phyloP scores from a whole-genome alignment of 257 asterid species.

The Catharanthus roseus region DNA sequence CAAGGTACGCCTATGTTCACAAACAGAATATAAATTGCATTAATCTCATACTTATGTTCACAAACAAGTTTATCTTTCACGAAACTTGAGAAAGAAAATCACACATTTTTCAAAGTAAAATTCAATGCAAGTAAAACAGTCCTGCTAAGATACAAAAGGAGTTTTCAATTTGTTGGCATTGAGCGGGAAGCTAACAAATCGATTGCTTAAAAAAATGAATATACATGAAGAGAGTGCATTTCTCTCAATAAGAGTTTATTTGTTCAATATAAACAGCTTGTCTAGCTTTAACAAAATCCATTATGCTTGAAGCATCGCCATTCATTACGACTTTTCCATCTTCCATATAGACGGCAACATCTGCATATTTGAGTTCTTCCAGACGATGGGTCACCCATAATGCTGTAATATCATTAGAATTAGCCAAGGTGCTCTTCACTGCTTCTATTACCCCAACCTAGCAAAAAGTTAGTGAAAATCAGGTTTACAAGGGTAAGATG shows the following conservation, averaged over 20 bases:
- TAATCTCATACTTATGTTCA: too few relatives aligned
- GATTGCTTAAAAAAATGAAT: too few relatives aligned
- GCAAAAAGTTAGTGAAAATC: background rate
- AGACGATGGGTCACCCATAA: constrained; percentile 93
- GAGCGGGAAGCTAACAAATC: too few relatives aligned
- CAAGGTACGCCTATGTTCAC: too few relatives aligned
- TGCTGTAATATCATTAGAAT: constrained; percentile 65
- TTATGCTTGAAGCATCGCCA: constrained; percentile 51
- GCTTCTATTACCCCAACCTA: constrained; percentile 85
- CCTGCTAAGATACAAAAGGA: too few relatives aligned
- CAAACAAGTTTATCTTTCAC: too few relatives aligned
- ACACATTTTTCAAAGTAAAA: too few relatives aligned
- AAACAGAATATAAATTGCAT: too few relatives aligned
- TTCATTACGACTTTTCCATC: constrained; percentile 61
- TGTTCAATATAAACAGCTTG: constrained; percentile 46
- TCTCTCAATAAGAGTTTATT: constrained; percentile 18
- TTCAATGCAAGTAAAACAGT: too few relatives aligned
- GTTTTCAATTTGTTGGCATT: too few relatives aligned
- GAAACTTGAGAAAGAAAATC: too few relatives aligned
- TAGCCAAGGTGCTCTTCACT: constrained; percentile 56
- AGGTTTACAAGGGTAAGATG: background rate
- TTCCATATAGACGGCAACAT: constrained; percentile 90
- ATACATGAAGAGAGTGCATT: background rate
- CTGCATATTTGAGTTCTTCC: constrained; percentile 85
- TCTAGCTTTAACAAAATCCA: constrained; percentile 52